A percentile compares a stretch with the other conserved stretches of the same genome.
Conservation (phyloP, 805 yeast genomes). For the Lipomyces starkeyi region DNA sequence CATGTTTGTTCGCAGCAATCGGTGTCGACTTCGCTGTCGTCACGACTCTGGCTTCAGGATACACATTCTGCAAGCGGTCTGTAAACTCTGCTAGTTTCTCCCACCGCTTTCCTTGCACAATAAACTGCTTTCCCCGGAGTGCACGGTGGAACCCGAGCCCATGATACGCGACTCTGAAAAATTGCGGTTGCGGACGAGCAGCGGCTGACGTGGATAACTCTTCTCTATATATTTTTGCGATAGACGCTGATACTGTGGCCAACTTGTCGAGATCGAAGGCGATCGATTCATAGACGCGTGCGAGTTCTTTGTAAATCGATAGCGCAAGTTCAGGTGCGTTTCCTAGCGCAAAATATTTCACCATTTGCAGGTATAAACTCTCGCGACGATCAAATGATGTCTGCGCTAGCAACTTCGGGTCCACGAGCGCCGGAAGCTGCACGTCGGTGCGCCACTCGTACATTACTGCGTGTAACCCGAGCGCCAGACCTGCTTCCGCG, state of each 20-base stretch:
- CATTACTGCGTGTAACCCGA: constrained; percentile 77
- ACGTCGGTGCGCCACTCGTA: constrained; percentile 66
- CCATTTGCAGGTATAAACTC: constrained; percentile 69
- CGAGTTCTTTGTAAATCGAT: constrained; percentile 74
- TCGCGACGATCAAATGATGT: constrained; percentile 82
- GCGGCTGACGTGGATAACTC: constrained; percentile 71
- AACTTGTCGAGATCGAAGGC: constrained; percentile 79
- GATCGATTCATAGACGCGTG: constrained; percentile 71
- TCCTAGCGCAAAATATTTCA: constrained; percentile 71
- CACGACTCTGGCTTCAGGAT: constrained; percentile 81
- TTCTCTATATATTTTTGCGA: constrained; percentile 69
- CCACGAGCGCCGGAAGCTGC: constrained; percentile 59
- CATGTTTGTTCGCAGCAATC: not conserved
- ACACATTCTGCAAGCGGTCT: constrained; percentile 70
- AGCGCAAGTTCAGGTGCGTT: constrained; percentile 80
- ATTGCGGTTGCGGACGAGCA: constrained; percentile 57
- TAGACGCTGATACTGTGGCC: constrained; percentile 69
- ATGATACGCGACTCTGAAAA: constrained; percentile 76
- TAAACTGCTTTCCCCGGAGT: constrained; percentile 74
- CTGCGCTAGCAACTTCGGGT: constrained; percentile 80
- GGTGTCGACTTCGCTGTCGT: constrained; percentile 27
- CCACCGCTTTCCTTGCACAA: constrained; percentile 85
- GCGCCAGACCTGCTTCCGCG: constrained; percentile 82
- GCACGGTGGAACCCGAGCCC: constrained; percentile 86
- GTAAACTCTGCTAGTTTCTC: constrained; percentile 86